Percentiles rank a stretch among this genome's conserved stretches.
Evolutionary conservation across 1,284 basidiomycete species (phyloP).

Genomic region (Sporisorium iseilematis-ciliati): DNA sequence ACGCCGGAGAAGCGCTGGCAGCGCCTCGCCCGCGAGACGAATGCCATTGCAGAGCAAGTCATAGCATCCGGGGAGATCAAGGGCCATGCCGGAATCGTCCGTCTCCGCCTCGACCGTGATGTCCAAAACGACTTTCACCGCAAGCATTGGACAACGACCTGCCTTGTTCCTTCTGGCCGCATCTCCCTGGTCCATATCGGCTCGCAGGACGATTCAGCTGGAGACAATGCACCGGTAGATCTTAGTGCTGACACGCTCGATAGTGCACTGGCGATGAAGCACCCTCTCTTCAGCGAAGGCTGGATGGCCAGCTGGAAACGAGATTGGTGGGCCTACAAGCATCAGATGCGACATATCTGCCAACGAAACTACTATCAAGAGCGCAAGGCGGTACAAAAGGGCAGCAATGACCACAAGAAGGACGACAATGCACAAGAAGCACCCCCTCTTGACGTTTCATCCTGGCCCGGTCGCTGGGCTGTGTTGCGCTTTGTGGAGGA

Average conservation of each 20-base stretch:
- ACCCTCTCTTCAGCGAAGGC: background rate
- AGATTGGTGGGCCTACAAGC: background rate
- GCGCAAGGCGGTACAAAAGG: no score
- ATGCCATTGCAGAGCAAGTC: background rate
- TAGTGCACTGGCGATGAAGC: background rate
- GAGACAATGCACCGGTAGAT: background rate
- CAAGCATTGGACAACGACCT: constrained; percentile 1
- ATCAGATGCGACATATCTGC: no score
- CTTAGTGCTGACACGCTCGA: background rate
- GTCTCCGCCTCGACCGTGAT: background rate
- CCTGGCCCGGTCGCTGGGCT: no score
- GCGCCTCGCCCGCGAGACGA: background rate
- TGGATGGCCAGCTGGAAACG: background rate
- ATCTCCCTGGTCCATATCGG: background rate
- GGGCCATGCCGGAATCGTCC: background rate
- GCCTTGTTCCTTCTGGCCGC: background rate
- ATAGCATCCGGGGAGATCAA: background rate
- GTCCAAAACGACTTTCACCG: background rate
- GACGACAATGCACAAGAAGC: no score
- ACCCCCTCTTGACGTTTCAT: no score
- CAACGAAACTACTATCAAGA: no score
- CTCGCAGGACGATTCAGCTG: background rate
- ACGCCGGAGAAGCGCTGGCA: background rate
- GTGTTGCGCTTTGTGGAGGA: background rate
- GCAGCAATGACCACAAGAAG: no score